Evolutionary conservation across 768 basidiomycete genomes (phyloP).

Genomic region (Asterophora parasitica): DNA sequence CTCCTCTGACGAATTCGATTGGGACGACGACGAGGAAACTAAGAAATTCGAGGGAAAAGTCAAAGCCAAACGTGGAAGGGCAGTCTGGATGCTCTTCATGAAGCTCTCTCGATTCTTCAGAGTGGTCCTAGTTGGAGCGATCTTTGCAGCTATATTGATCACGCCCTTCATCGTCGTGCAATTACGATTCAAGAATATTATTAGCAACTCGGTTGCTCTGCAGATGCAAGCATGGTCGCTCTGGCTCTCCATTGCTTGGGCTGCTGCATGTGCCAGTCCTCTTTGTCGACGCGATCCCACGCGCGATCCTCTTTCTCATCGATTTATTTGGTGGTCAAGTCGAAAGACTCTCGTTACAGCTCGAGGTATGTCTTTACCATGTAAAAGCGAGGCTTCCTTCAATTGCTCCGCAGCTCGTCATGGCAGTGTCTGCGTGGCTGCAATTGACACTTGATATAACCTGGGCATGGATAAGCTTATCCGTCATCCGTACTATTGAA

Average conservation of each 20-base stretch:
- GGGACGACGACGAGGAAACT: constrained; percentile 59
- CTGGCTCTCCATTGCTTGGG: constrained; percentile 69
- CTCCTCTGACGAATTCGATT: constrained; percentile 68
- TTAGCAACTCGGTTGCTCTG: constrained; percentile 28
- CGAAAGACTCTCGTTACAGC: constrained; percentile 60
- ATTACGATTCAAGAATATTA: constrained; percentile 48
- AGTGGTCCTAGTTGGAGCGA: constrained; percentile 50
- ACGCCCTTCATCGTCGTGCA: constrained; percentile 68
- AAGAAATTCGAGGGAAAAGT: constrained; percentile 22
- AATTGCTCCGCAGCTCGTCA: constrained; percentile 41
- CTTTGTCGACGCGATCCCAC: constrained; percentile 59
- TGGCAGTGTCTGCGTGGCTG: constrained; percentile 68
- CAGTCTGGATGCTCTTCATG: constrained; percentile 63
- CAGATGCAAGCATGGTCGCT: constrained; percentile 64
- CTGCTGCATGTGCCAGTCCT: constrained; percentile 54
- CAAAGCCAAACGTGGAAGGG: constrained; percentile 58
- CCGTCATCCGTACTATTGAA: constrained; percentile 52
- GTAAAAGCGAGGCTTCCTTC: not conserved
- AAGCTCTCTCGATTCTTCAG: constrained; percentile 57
- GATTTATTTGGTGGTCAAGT: constrained; percentile 55
- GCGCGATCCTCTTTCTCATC: constrained; percentile 47
- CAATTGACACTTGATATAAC: constrained; percentile 62
- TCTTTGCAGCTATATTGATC: constrained; percentile 62
- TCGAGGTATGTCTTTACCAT: constrained; percentile 51
- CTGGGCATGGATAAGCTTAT: constrained; percentile 74